These are phyloP conservation scores for Rhizopogon sp. DNA, from an alignment of 768 basidiomycete species.

Conservation along the genomic window DNA sequence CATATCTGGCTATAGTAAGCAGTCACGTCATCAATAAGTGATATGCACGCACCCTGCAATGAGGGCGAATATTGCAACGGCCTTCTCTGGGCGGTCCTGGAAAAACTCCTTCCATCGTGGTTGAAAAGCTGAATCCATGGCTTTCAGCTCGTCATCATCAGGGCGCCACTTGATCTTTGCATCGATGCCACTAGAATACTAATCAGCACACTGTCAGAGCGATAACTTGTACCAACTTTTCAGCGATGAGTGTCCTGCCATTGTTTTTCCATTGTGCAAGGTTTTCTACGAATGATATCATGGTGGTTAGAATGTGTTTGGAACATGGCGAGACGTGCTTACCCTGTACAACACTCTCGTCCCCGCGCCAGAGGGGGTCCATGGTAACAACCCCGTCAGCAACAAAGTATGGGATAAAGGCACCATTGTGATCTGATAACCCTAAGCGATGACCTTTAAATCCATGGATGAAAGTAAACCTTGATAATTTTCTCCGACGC, in stretches of 20 bases:
- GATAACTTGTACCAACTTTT: slow-evolving; percentile 37
- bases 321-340: slow-evolving; percentile 12
- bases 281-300: slow-evolving; percentile 6
- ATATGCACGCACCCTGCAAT: not conserved
- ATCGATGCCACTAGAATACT: slow-evolving; percentile 9
- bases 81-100: slow-evolving; percentile 15
- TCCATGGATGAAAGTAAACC: slow-evolving; percentile 14
- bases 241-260: slow-evolving; percentile 42
- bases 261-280: slow-evolving; percentile 24
- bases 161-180: slow-evolving; percentile 21
- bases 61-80: slow-evolving; percentile 3
- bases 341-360: slow-evolving; percentile 35
- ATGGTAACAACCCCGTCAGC: slow-evolving; percentile 42
- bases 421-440: slow-evolving; percentile 25
- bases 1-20: not conserved
- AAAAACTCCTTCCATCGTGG: slow-evolving; percentile 16
- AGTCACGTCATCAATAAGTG: not conserved
- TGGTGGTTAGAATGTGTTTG: not conserved
- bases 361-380: slow-evolving; percentile 39
- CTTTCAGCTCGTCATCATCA: slow-evolving; percentile 11
- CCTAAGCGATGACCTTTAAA: too few species aligned
- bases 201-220: not conserved
- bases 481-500: slow-evolving; percentile 39
- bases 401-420: slow-evolving; percentile 29
- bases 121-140: slow-evolving; percentile 15